phyloP scores from a whole-genome alignment of 345 rosid species.

The Murraya paniculata region DNA sequence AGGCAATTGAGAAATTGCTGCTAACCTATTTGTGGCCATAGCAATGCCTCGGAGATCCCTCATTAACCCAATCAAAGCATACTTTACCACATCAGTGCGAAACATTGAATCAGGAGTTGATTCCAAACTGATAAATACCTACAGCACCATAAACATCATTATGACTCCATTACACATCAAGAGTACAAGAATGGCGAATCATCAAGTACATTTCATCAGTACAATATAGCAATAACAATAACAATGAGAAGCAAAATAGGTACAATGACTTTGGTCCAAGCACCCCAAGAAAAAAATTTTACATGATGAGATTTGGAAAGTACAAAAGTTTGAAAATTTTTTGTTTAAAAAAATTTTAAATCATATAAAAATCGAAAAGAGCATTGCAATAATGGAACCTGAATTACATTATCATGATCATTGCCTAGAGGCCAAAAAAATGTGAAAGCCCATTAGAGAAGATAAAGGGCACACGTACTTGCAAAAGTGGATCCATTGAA shows the following conservation, averaged over 20 bases:
- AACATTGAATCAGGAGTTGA: slow-evolving; percentile 83
- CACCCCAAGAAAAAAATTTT: neutral
- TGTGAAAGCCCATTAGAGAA: neutral
- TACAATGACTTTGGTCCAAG: neutral
- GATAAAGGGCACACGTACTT: slow-evolving; percentile 56
- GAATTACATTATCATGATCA: neutral
- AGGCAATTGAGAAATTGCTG: neutral
- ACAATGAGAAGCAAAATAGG: neutral
- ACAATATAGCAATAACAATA: neutral
- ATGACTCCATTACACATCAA: neutral
- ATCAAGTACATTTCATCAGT: neutral
- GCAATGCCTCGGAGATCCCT: slow-evolving; percentile 98
- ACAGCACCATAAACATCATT: slow-evolving; percentile 14
- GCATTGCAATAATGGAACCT: neutral
- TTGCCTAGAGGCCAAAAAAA: neutral
- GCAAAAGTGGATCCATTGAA: slow-evolving; percentile 91
- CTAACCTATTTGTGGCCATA: slow-evolving; percentile 92
- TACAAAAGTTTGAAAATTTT: neutral
- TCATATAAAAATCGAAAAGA: neutral
- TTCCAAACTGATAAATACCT: slow-evolving; percentile 87
- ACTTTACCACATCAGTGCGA: slow-evolving; percentile 90
- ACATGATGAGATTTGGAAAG: neutral
- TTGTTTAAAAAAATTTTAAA: too few relatives aligned
- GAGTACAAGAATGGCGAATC: neutral
- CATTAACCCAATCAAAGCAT: slow-evolving; percentile 88